Evolutionary conservation across 164 flowering plant genomes (phyloP).

Genomic region (Kalanchoe fedtschenkoi): DNA sequence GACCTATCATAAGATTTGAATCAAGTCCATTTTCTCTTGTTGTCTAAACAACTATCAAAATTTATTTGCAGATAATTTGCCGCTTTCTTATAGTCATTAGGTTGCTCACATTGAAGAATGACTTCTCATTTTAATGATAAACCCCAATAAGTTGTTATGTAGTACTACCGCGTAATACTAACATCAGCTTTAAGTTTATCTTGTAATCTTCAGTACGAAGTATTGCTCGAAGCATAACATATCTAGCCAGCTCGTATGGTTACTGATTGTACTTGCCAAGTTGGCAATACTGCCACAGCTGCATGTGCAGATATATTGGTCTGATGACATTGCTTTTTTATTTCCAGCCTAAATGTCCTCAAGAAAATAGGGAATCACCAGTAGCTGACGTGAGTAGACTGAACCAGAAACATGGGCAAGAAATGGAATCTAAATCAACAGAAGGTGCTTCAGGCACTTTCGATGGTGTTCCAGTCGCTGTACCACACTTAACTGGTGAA

Average conservation of each 20-base stretch:
- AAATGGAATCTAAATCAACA: conserved; percentile 13
- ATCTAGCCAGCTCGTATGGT: not conserved
- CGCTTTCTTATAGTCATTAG: not conserved
- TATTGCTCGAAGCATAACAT: not conserved
- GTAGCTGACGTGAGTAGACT: conserved; percentile 14
- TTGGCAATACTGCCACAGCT: not conserved
- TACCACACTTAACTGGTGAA: conserved; percentile 56
- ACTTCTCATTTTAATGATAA: not conserved
- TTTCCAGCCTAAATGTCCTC: not conserved
- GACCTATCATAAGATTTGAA: too few species aligned
- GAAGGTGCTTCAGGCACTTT: conserved; percentile 34
- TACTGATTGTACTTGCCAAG: not conserved
- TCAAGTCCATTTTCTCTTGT: too few species aligned
- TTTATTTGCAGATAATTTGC: not conserved
- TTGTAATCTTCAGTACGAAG: not conserved
- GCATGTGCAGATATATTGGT: not conserved
- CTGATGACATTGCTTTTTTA: not conserved
- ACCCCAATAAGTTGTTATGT: not conserved
- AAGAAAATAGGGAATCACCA: not conserved
- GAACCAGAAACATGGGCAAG: conserved; percentile 19
- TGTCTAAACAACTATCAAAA: not conserved
- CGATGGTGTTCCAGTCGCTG: conserved; percentile 34
- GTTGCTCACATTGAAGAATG: not conserved
- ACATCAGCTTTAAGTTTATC: not conserved
- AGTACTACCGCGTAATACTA: not conserved